A percentile compares a stretch with the other conserved stretches of the same genome.
These are phyloP conservation scores for Terana coerulea DNA, from an alignment of 768 basidiomycete species.

Conservation along the genomic window DNA sequence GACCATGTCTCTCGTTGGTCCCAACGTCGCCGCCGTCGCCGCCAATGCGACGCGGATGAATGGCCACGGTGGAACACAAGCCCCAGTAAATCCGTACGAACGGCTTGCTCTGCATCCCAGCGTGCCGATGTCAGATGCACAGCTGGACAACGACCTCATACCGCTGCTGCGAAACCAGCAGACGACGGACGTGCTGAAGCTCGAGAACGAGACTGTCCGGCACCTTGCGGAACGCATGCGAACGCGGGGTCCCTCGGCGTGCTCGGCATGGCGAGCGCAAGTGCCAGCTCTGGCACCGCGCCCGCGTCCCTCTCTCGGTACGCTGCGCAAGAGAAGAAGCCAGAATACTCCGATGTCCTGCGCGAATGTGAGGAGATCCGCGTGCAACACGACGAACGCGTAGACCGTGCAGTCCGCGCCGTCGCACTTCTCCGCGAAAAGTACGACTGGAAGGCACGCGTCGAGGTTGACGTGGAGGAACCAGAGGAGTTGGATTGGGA, in stretches of 20 bases:
- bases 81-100: conserved; percentile 49
- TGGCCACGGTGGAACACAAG: conserved; percentile 9
- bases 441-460: conserved; percentile 81
- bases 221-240: conserved; percentile 64
- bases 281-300: conserved; percentile 22
- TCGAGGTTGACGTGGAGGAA: conserved; percentile 74
- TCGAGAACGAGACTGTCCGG: conserved; percentile 71
- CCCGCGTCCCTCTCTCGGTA: neutral
- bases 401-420: conserved; percentile 75
- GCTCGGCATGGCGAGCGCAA: conserved; percentile 28
- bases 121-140: conserved; percentile 52
- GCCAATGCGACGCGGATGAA: conserved; percentile 5
- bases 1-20: conserved; percentile 53
- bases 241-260: conserved; percentile 26
- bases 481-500: conserved; percentile 77
- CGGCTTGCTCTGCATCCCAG: conserved; percentile 67
- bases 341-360: conserved; percentile 55
- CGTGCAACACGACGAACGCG: conserved; percentile 67
- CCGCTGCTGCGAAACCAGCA: conserved; percentile 77
- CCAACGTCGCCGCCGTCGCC: conserved; percentile 12
- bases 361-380: conserved; percentile 64
- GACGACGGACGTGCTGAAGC: conserved; percentile 67
- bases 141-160: conserved; percentile 70
- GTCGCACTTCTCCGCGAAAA: conserved; percentile 75
- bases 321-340: conserved; percentile 13